A percentile compares a stretch with the other conserved stretches of the same genome.
Conservation (phyloP, 2,329 filamentous ascomycete genomes). For the Sclerotinia subarctica region DNA sequence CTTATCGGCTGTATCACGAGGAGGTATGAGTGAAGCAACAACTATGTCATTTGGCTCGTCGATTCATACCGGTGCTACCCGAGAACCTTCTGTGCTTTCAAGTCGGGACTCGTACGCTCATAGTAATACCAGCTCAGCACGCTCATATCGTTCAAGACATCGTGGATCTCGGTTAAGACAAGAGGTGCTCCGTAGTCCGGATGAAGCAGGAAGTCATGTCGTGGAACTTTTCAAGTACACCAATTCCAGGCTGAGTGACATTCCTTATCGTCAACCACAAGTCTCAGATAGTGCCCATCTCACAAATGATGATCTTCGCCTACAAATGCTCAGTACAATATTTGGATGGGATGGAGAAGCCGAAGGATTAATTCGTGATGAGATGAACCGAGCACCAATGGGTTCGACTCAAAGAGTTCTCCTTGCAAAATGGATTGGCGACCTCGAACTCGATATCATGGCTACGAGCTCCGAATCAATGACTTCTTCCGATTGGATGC, state of each 20-base stretch:
- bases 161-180: slow-evolving; percentile 67
- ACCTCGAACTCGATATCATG: slow-evolving; percentile 78
- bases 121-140: slow-evolving; percentile 42
- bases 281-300: slow-evolving; percentile 55
- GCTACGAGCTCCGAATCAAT: slow-evolving; percentile 78
- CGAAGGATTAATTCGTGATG: slow-evolving; percentile 76
- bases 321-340: slow-evolving; percentile 88
- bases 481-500: slow-evolving; percentile 95
- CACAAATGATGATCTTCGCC: slow-evolving; percentile 75
- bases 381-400: slow-evolving; percentile 69
- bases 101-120: slow-evolving; percentile 56
- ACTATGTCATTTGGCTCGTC: slow-evolving; percentile 67
- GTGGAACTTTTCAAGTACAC: slow-evolving; percentile 85
- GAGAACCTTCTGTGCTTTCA: slow-evolving; percentile 36
- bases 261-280: slow-evolving; percentile 73
- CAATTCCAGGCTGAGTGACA: slow-evolving; percentile 73
- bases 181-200: slow-evolving; percentile 75
- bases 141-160: slow-evolving; percentile 47
- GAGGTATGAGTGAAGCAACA: slow-evolving; percentile 58
- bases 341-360: slow-evolving; percentile 94
- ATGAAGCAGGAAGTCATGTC: slow-evolving; percentile 58
- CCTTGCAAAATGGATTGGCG: slow-evolving; percentile 88
- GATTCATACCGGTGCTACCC: slow-evolving; percentile 38
- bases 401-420: slow-evolving; percentile 78
- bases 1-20: slow-evolving; percentile 50